Base-by-base conservation (phyloP, 106 monocot species). In the Phalaenopsis aphrodite region DNA sequence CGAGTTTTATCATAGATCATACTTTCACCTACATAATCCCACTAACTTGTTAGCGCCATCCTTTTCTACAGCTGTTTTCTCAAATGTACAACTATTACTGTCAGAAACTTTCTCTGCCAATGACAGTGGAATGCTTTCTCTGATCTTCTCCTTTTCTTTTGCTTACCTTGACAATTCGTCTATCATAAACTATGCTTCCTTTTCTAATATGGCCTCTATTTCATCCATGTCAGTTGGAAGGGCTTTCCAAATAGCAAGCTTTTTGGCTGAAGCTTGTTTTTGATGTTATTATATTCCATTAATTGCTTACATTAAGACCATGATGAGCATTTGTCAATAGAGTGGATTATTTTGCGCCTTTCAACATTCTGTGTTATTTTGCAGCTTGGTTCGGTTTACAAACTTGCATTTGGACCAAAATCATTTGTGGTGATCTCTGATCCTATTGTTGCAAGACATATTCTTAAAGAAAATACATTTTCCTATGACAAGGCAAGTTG, bases 301-400 rank as follows among this genome's bases (percentile, higher is more conserved):
- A 39, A 4, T 39, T 69, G 8, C 37, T 41, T 69, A 38, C 61
- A 30, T 30, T 2, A 38, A 39, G 69, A 69, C 39, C 14, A 39
- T 4, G 8, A n/a, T 43, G 5, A 74, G 1, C 5, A 74, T 74
- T 49, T 48, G 30, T 3, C 74, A 76, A 49, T 42, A 24, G 12
- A 24, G 19, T 24, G 2, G 19, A 76, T 30, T 15, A 76, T 49
- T 74, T 76, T 52, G 23, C 12, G 47, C 67, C 3, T 55, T 14
- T 38, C 41, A 80, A 66, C 37, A 36, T 64, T 3, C 42, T 84
- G 30, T 19, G 19, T 8, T 57, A 41, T 79, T 83, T 82, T 72
- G 80, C 89, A 98, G 98, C 98, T 92, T 88, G 98, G 98, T 77
- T 92, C 98, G 6, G 94, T 94, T 78, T 98, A 98, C 77, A 98